phyloP scores from a whole-genome alignment of 768 basidiomycete genomes.

The Sistotremastrum suecicum region DNA sequence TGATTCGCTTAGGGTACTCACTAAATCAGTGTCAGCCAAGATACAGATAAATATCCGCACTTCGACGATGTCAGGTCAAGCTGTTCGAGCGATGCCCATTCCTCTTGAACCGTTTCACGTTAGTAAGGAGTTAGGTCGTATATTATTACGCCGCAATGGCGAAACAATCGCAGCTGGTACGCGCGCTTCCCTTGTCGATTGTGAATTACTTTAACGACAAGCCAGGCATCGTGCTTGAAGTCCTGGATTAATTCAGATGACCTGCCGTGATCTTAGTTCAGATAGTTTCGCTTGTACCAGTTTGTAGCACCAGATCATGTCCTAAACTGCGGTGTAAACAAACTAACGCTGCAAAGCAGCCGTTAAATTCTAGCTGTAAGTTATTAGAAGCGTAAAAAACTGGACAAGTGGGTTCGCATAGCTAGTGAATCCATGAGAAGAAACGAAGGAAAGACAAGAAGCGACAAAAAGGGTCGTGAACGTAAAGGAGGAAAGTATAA shows the following conservation, averaged over 20 bases:
- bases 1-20: conserved; percentile 45
- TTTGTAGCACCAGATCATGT: no score
- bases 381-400: no score
- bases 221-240: conserved; percentile 31
- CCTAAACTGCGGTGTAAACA: no score
- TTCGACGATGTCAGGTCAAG: conserved; percentile 32
- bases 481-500: no score
- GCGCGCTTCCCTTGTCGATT: conserved; percentile 5
- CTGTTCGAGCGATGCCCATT: conserved; percentile 38
- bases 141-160: conserved; percentile 75
- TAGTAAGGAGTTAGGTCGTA: conserved; percentile 95
- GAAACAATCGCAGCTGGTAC: conserved; percentile 90
- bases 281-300: no score
- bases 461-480: no score
- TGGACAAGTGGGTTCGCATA: no score
- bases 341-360: no score
- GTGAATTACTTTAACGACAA: conserved; percentile 1
- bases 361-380: no score
- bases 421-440: no score
- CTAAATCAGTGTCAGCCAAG: conserved; percentile 76
- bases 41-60: conserved; percentile 68
- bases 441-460: no score
- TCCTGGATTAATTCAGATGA: conserved; percentile 14
- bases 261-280: no score
- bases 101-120: conserved; percentile 74